phyloP scores from a whole-genome alignment of 169 alveolate genomes.

The Plasmodium cynomolgi region DNA sequence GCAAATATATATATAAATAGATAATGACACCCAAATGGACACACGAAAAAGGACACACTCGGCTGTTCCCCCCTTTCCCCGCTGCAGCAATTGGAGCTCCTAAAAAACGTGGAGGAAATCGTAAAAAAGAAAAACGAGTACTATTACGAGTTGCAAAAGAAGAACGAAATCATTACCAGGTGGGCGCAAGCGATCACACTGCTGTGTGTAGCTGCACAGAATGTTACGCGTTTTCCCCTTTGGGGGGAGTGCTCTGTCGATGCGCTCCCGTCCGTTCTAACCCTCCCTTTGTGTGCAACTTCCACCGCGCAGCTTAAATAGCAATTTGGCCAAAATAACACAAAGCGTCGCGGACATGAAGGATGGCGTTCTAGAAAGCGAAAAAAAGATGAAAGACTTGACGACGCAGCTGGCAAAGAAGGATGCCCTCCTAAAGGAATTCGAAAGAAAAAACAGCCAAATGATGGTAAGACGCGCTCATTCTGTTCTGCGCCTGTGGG shows the following conservation, averaged over 20 bases:
- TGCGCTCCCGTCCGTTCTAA: neutral
- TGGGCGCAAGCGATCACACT: neutral
- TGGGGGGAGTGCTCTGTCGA: neutral
- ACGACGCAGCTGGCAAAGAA: slow-evolving; percentile 21
- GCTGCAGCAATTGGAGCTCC: slow-evolving; percentile 29
- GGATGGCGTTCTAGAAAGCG: slow-evolving; percentile 30
- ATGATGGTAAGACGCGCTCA: neutral
- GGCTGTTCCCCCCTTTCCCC: neutral
- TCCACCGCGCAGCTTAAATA: slow-evolving; percentile 21
- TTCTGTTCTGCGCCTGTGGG: neutral
- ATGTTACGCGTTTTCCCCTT: neutral
- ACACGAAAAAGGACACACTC: neutral
- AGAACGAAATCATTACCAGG: slow-evolving; percentile 43
- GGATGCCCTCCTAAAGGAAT: slow-evolving; percentile 19
- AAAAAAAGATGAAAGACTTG: slow-evolving; percentile 15
- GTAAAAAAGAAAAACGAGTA: slow-evolving; percentile 44
- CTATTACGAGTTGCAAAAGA: slow-evolving; percentile 31
- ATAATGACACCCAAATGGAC: neutral
- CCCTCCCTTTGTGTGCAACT: neutral
- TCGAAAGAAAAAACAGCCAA: slow-evolving; percentile 13
- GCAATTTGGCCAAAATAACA: slow-evolving; percentile 21
- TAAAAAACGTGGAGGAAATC: slow-evolving; percentile 38
- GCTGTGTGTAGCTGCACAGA: neutral
- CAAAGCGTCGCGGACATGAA: slow-evolving; percentile 62
- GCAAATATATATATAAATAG: neutral